phyloP scores from a whole-genome alignment of 2,329 filamentous ascomycete species.

The Graphiopsis chlorocephala region DNA sequence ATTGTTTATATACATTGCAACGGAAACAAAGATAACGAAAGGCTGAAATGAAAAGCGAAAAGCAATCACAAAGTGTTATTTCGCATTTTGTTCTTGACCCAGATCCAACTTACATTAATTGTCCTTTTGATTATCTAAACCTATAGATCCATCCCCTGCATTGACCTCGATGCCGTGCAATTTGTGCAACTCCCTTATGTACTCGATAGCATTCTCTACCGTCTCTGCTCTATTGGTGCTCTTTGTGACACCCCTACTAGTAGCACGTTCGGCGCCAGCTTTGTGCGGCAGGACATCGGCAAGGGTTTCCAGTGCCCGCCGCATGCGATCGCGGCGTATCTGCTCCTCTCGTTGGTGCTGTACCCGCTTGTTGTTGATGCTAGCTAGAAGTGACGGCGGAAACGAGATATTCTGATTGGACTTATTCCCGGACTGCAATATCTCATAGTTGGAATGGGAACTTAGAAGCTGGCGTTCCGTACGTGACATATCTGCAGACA shows the following conservation, averaged over 20 bases:
- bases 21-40: neutral
- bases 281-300: neutral
- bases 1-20: neutral
- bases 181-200: neutral
- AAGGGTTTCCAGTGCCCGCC: neutral
- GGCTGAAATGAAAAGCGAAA: neutral
- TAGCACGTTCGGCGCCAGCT: neutral
- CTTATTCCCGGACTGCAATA: neutral
- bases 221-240: neutral
- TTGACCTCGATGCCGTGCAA: neutral
- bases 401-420: neutral
- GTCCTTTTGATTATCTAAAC: neutral
- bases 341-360: neutral
- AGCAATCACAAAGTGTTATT: neutral
- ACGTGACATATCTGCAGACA: neutral
- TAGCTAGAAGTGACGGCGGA: neutral
- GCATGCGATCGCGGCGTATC: neutral
- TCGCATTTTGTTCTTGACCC: neutral
- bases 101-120: neutral
- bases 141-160: neutral
- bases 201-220: neutral
- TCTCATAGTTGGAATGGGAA: neutral
- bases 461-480: neutral
- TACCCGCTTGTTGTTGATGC: neutral
- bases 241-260: neutral